These are phyloP conservation scores for Talaromyces sp. DNA, from an alignment of 2,329 filamentous ascomycete genomes.

Conservation along the genomic window DNA sequence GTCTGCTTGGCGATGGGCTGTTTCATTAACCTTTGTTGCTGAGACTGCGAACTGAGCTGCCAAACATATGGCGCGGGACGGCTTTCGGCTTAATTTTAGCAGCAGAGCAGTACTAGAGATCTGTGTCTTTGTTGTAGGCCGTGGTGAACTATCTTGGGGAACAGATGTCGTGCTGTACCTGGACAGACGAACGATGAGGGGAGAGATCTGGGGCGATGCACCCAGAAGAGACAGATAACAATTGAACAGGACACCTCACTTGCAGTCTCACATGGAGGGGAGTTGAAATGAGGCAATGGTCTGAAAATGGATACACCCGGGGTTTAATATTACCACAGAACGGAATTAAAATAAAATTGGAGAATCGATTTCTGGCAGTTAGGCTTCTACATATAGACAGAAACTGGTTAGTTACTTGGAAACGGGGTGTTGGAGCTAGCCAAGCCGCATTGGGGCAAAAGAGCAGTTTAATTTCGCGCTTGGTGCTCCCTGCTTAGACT, in stretches of 20 bases:
- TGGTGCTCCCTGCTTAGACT: background rate
- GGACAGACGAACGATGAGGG: background rate
- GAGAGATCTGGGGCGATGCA: background rate
- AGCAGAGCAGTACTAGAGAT: background rate
- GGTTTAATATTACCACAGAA: background rate
- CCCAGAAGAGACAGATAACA: background rate
- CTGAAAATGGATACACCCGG: background rate
- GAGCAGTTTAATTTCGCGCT: background rate
- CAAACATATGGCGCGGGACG: slow-evolving; percentile 6
- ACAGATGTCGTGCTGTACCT: background rate
- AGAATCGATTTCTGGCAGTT: background rate
- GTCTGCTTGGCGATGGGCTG: slow-evolving; percentile 4
- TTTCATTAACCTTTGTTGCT: slow-evolving; percentile 10
- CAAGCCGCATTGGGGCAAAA: slow-evolving; percentile 9
- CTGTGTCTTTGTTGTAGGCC: slow-evolving; percentile 1
- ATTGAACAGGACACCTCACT: background rate
- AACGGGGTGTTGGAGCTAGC: background rate
- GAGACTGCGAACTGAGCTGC: slow-evolving; percentile 8
- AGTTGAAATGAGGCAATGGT: background rate
- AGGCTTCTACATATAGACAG: slow-evolving; percentile 9
- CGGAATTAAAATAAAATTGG: background rate
- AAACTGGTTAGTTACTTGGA: background rate
- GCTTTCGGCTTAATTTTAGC: slow-evolving; percentile 13
- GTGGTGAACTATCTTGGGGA: background rate
- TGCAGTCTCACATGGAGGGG: background rate